Evolutionary conservation across 306 rosid genomes (phyloP).

Genomic region (Rosa persica): DNA sequence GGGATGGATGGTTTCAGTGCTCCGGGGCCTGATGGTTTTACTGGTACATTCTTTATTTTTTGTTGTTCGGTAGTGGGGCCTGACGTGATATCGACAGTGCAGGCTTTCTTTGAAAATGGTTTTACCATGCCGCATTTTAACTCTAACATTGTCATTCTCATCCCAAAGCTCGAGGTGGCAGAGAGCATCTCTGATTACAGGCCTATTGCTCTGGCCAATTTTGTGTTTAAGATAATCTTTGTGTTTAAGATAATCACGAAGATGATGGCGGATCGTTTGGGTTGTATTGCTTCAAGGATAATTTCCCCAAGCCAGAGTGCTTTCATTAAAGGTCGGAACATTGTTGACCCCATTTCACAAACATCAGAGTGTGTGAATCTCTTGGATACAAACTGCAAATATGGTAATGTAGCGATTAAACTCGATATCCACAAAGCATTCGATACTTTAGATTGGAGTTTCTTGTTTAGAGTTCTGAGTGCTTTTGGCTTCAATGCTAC

Average conservation of each 20-base stretch:
- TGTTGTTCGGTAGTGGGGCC: background rate
- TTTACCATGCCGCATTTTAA: background rate
- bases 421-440: too few species aligned
- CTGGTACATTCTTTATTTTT: background rate
- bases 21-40: background rate
- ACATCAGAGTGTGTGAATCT: too few species aligned
- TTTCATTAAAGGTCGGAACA: too few species aligned
- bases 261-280: background rate
- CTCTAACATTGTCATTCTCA: background rate
- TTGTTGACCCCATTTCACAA: too few species aligned
- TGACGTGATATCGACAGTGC: background rate
- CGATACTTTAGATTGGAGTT: too few species aligned
- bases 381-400: too few species aligned
- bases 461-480: too few species aligned
- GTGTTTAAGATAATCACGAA: too few species aligned
- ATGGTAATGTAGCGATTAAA: too few species aligned
- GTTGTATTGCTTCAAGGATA: too few species aligned
- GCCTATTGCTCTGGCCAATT: background rate
- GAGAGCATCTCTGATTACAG: background rate
- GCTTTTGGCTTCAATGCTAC: too few species aligned
- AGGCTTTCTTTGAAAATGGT: background rate
- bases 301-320: too few species aligned
- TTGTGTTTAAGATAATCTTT: background rate
- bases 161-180: background rate
- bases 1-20: background rate